Base-by-base conservation (phyloP, 371 early-diverging fungal species). In the Hamiltosporidium magnivora region DNA sequence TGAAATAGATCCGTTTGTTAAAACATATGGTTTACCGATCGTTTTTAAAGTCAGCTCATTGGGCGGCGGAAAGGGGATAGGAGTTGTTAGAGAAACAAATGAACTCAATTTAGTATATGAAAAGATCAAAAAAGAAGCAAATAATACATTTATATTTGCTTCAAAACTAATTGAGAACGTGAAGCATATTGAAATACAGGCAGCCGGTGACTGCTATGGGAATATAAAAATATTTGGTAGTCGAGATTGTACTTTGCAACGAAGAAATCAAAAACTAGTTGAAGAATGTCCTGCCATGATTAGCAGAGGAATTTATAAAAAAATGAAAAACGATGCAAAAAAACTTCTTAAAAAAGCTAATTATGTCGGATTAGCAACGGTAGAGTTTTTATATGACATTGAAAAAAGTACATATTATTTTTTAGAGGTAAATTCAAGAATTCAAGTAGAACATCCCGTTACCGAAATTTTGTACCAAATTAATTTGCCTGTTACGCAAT, bases 31-130 rank as follows among this genome's bases (percentile, higher is more conserved):
- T 1, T 95, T 87, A 80, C 96, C 96, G 9, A 85, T 94, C 73
- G 94, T 96, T 93, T 89, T 94, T 80, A 96, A 96, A 83, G 94
- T 93, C n/a, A 90, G 90, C 8, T 92, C 94, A 82, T 94, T 94
- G 75, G 97, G 97, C 66, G 97, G 97, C 71, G 97, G 97, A 65
- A 95, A 95, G 83, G 96, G 96, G 74, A 95, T 95, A 70, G 88
- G 93, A 70, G 88, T 87, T 81, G 92, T 92, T 11, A 84, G 88
- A 44, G 83, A 84, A 61, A 83, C 84, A 43, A 80, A 83, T 12
- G 79, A 83, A 64, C 92, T 94, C 76, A 76, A 81, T n/a, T 84
- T 86, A 56, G 77, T 87, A 9, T 94, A 90, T 77, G 75, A 83
- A 70, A 91, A 91, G 80, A 92, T 90, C 40, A 84, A 86, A 75